These are phyloP conservation scores for Panus rudis DNA, from an alignment of 768 basidiomycete genomes.

Conservation along the genomic window DNA sequence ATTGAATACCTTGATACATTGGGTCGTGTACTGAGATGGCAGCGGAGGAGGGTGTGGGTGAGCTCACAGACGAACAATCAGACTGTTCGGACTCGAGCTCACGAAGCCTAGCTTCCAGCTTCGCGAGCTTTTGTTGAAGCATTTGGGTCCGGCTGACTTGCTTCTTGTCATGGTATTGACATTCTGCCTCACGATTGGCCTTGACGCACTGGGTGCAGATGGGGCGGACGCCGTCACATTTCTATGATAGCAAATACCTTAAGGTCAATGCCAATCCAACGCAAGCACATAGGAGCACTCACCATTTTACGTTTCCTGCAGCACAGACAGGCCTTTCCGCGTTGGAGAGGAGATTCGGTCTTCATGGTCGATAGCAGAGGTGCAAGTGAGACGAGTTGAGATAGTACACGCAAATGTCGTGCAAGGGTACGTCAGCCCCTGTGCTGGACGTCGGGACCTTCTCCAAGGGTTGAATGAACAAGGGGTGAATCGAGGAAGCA, in stretches of 20 bases:
- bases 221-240: slow-evolving; percentile 55
- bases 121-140: slow-evolving; percentile 47
- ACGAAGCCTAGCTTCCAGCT: slow-evolving; percentile 45
- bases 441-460: too few relatives aligned
- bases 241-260: slow-evolving; percentile 28
- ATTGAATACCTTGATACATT: too few relatives aligned
- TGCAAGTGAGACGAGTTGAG: slow-evolving; percentile 1
- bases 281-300: slow-evolving; percentile 1
- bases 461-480: too few relatives aligned
- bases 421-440: too few relatives aligned
- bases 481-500: too few relatives aligned
- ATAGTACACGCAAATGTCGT: neutral
- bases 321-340: slow-evolving; percentile 33
- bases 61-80: slow-evolving; percentile 18
- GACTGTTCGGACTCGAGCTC: slow-evolving; percentile 41
- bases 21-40: too few relatives aligned
- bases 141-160: slow-evolving; percentile 54
- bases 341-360: slow-evolving; percentile 26
- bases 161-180: slow-evolving; percentile 54
- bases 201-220: slow-evolving; percentile 49
- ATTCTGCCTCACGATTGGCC: slow-evolving; percentile 43
- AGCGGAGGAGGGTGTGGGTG: slow-evolving; percentile 17
- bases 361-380: slow-evolving; percentile 23
- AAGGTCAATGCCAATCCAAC: neutral
- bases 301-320: slow-evolving; percentile 36